Evolutionary conservation across 805 yeast species (phyloP), one percentile per base, ranked within the genome.

Genomic region (Saturnispora sanitii): DNA sequence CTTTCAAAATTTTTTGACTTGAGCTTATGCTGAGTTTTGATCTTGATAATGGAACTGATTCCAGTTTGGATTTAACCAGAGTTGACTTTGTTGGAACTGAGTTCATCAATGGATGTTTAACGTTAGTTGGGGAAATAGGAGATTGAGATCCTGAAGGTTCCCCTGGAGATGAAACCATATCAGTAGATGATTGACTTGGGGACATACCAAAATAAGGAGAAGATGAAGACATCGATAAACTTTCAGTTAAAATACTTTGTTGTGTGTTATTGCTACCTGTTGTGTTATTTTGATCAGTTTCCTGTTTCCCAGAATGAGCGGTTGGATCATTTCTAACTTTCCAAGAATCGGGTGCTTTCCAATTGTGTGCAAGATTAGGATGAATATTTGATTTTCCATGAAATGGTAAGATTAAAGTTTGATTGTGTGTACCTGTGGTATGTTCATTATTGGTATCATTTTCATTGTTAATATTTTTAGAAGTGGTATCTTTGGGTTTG

Each of bases 331-430:
- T 43, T 45, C 70, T 73, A 8, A 75, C 79, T 49, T 74, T 77
- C 81, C 81, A 75, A 45, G 74, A 68, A 41, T 75, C 79, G 2
- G 81, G 81, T 4, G 81, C 73, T 20, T 58, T 60, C 81, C 81
- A 75, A 18, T 42, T 38, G 4, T 52, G 38, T 30, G 49, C 45
- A 11, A 35, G 45, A 8, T 38, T 17, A 4, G 34, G 33, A 25
- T 8, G 8, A 12, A 25, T 12, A 25, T 8, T 8, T 8, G 27
- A 25, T 12, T 8, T 8, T 8, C 11, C 27, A 25, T 8, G 27
- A 8, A 25, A 25, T 25, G 27, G 11, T 25, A 12, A 8, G 27
- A 12, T 8, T 25, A 12, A 8, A 12, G 27, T 25, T 25, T 25
- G 8, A 12, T 8, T 25, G 27, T 25, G 11, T 8, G 27, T 25